Evolutionary conservation across 768 basidiomycete species (phyloP), one percentile per base, ranked within the genome.

Genomic region (Tricholoma hemisulphureum): DNA sequence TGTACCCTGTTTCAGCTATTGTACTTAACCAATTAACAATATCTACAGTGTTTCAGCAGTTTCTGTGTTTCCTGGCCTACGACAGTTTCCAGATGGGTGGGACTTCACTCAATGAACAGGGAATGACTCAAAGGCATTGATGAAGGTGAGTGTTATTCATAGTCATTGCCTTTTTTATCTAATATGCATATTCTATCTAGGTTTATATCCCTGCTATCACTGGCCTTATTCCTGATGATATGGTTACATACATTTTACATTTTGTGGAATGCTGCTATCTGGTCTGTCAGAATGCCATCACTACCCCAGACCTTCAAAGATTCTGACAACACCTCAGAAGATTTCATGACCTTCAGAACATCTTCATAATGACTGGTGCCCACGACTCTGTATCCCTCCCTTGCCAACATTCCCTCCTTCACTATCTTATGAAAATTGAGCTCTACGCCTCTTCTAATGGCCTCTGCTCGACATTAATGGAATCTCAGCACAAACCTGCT

Each of bases 221-320:
- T 8, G 50, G 50, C 18, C 18, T 8, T 31, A 28, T 51, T 11
- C 50, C 50, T 2, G 7, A 7, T 8, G 50, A 51, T 11, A 51
- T 51, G 50, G 11, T 51, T 18, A 23, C 24, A 31, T 24, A 13
- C 10, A 23, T 51, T 18, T 26, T 31, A 26, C 24, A 23, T 18
- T 51, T 51, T 18, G 11, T 51, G 10, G 50, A 51, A n/a, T 57
- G 57, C 35, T 61, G 60, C 55, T 58, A 61, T 43, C 35, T 61
- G 8, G 56, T 49, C 16, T 51, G 51, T 8, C 60, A 52, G 2
- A 18, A n/a, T 21, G 51, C 52, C 10, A 31, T 61, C 28, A 46
- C 9, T 51, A 51, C 45, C 11, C 34, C 32, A 20, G 50, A 37
- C 3, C 59, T 62, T 13, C 7, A 6, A 8, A 31, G 18, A 10